A percentile compares a stretch with the other conserved stretches of the same genome.
Evolutionary conservation across 2,329 filamentous ascomycete genomes (phyloP).

Genomic region (Cyphellophora europaea): DNA sequence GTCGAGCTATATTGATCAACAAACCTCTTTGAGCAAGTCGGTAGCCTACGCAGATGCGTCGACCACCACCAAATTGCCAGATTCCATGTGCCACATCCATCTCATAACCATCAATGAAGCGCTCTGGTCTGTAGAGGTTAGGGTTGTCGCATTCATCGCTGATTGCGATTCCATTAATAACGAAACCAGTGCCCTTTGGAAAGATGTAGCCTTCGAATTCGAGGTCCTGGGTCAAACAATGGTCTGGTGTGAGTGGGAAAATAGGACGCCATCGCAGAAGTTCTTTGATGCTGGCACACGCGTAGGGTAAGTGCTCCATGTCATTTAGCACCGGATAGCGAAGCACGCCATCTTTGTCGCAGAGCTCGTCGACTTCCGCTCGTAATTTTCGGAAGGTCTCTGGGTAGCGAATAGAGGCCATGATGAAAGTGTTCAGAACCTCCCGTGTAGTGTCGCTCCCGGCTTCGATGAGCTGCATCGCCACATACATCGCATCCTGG

Average conservation of each 20-base stretch:
- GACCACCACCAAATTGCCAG: slow-evolving; percentile 27
- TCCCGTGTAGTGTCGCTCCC: slow-evolving; percentile 37
- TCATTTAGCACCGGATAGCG: slow-evolving; percentile 19
- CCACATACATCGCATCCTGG: slow-evolving; percentile 32
- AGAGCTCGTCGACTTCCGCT: slow-evolving; percentile 14
- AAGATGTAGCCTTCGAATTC: slow-evolving; percentile 23
- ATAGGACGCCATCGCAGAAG: slow-evolving; percentile 22
- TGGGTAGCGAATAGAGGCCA: slow-evolving; percentile 20
- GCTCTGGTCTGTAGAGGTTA: slow-evolving; percentile 23
- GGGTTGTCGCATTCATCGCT: slow-evolving; percentile 21
- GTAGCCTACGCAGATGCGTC: slow-evolving; percentile 27
- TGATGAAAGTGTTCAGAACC: slow-evolving; percentile 24
- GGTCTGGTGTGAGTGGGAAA: slow-evolving; percentile 20
- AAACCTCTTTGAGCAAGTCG: slow-evolving; percentile 22
- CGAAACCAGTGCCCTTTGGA: slow-evolving; percentile 22
- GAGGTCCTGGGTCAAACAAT: slow-evolving; percentile 19
- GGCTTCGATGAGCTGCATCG: slow-evolving; percentile 31
- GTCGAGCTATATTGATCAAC: slow-evolving; percentile 23
- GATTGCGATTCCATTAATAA: slow-evolving; percentile 25
- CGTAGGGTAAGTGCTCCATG: slow-evolving; percentile 19
- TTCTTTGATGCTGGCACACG: slow-evolving; percentile 22
- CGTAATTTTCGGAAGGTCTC: slow-evolving; percentile 19
- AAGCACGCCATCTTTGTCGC: slow-evolving; percentile 6
- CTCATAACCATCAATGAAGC: slow-evolving; percentile 29
- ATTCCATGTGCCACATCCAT: slow-evolving; percentile 21